These are phyloP conservation scores for Spiraea crenata DNA, from an alignment of 331 rosid species.

Conservation along the genomic window DNA sequence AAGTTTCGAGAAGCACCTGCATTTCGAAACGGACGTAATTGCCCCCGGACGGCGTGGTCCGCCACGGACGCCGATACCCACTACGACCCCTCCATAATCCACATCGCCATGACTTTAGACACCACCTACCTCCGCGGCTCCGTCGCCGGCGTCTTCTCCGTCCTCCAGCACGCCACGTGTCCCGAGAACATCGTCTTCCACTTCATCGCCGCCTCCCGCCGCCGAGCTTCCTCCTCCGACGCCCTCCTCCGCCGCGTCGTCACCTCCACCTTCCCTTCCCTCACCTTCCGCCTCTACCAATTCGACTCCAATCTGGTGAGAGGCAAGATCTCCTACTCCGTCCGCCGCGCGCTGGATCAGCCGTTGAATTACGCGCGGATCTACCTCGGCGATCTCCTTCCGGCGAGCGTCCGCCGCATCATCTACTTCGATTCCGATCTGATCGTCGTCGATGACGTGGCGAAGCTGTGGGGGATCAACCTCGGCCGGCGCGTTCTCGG, in stretches of 20 bases:
- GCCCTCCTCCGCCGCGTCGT: slow-evolving; percentile 58
- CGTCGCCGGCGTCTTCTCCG: slow-evolving; percentile 79
- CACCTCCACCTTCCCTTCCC: slow-evolving; percentile 72
- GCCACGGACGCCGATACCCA: slow-evolving; percentile 26
- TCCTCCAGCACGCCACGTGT: slow-evolving; percentile 79
- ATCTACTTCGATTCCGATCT: slow-evolving; percentile 90
- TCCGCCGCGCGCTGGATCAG: slow-evolving; percentile 88
- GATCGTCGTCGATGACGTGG: slow-evolving; percentile 86
- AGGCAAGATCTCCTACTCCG: slow-evolving; percentile 77
- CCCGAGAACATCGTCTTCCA: slow-evolving; percentile 87
- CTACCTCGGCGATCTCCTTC: slow-evolving; percentile 76
- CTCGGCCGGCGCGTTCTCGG: slow-evolving; percentile 62
- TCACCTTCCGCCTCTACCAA: slow-evolving; percentile 60
- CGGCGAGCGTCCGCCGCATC: slow-evolving; percentile 56
- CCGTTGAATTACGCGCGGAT: slow-evolving; percentile 90
- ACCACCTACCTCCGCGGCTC: slow-evolving; percentile 89
- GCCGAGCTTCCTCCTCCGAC: slow-evolving; percentile 44
- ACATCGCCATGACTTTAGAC: slow-evolving; percentile 91
- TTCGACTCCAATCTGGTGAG: slow-evolving; percentile 73
- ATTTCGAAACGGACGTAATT: slow-evolving; percentile 76
- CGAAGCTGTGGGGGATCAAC: slow-evolving; percentile 73
- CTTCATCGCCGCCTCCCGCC: slow-evolving; percentile 60
- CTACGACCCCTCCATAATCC: slow-evolving; percentile 50
- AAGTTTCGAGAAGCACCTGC: slow-evolving; percentile 80
- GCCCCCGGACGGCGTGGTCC: slow-evolving; percentile 39